Conservation (phyloP, 352 stramenopile species). For the Bremia lactucae region DNA sequence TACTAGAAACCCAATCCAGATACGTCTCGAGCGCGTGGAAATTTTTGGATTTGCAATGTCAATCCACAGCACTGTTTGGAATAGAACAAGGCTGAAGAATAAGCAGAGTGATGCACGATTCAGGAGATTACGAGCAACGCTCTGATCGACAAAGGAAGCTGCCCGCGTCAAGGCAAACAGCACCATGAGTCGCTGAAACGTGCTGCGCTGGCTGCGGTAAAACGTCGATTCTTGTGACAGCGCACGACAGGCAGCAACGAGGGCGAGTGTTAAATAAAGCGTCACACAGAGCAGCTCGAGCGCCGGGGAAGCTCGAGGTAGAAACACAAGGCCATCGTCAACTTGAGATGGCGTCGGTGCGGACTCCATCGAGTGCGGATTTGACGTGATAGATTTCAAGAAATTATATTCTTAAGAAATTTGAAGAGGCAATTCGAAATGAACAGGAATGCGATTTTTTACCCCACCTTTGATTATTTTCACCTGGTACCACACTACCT, state of each 20-base stretch:
- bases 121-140: constrained; percentile 36
- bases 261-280: constrained; percentile 47
- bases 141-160: constrained; percentile 36
- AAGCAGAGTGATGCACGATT: constrained; percentile 66
- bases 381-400: neutral
- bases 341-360: neutral
- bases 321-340: constrained; percentile 44
- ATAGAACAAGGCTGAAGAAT: constrained; percentile 81
- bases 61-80: constrained; percentile 81
- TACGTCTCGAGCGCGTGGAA: constrained; percentile 54
- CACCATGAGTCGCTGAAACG: constrained; percentile 64
- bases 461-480: too few relatives aligned
- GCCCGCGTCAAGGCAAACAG: constrained; percentile 49
- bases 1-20: constrained; percentile 64
- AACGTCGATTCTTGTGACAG: constrained; percentile 22
- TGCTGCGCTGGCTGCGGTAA: constrained; percentile 36
- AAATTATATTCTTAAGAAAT: too few relatives aligned
- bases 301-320: constrained; percentile 34
- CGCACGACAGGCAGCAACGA: constrained; percentile 39
- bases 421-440: too few relatives aligned
- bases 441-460: too few relatives aligned
- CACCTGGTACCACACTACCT: too few relatives aligned
- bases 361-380: constrained; percentile 7
- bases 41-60: constrained; percentile 80
- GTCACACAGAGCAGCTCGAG: constrained; percentile 45